Evolutionary conservation across 108 stramenopile species (phyloP), one percentile per base, ranked within the genome.

Genomic region (Schizochytrium sp.): DNA sequence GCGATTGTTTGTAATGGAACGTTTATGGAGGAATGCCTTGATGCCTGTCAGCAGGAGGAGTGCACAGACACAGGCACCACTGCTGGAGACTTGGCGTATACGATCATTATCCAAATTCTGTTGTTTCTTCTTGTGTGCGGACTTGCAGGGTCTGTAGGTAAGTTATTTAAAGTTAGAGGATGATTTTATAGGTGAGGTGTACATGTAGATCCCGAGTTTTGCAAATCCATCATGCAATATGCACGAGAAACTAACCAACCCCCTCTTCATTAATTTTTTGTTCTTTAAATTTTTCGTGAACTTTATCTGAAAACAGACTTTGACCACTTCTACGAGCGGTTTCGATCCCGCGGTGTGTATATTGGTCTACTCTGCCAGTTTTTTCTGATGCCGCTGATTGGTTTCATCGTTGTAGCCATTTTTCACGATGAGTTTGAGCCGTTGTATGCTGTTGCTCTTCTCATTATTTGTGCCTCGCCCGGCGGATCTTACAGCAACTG

Each of bases 41-140:
- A 83, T 28, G 76, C 76, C 28, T 83, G 76, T 40, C 50, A 49
- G 76, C 76, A 55, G 47, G 76, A 83, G 76, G 76, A 83, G 45
- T 83, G 76, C 76, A 49, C n/a, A 55, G 76, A 55, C 50, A 38
- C 47, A 10, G 76, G 76, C 53, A 53, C 49, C 15, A 47, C 50
- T 12, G 28, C 76, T n/a, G n/a, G n/a, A n/a, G 76, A 83, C 2
- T 7, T 83, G 7, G 76, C 28, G 15, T 83, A 55, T 53, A 55
- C 47, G 76, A 40, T 83, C 28, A 38, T 42, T 28, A 83, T 83
- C 53, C 76, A 83, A 40, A 3, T 95, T 57, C 92, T 96, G 44
- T 92, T 97, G 53, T 97, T 97, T 91, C 92, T 95, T 60, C 92
- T 97, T 2, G 94, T 97, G 3, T 96, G 96, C 88, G 97, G 97